phyloP scores from a whole-genome alignment of 2,329 filamentous ascomycete genomes.

The Malbranchea cinnamomea region DNA sequence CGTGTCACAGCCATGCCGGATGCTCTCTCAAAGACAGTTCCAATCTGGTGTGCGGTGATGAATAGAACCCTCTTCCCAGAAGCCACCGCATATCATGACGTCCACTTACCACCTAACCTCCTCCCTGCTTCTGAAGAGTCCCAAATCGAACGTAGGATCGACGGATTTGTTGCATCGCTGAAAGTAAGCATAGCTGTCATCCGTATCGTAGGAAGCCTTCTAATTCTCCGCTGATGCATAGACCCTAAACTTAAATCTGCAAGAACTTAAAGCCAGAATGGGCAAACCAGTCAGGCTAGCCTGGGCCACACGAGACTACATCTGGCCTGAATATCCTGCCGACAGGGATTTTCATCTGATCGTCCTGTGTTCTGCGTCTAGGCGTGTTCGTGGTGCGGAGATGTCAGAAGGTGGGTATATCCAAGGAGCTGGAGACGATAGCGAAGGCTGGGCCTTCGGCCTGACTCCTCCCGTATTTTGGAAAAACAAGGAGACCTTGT shows the following conservation, averaged over 20 bases:
- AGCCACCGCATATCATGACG: conserved; percentile 29
- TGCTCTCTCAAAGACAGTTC: conserved; percentile 82
- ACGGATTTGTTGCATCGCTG: conserved; percentile 38
- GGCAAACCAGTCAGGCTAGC: conserved; percentile 59
- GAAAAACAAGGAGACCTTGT: conserved; percentile 46
- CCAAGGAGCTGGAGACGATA: conserved; percentile 88
- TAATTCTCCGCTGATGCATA: conserved; percentile 23
- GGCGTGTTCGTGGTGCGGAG: conserved; percentile 53
- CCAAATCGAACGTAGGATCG: conserved; percentile 56
- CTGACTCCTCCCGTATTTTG: conserved; percentile 72
- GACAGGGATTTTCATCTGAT: conserved; percentile 48
- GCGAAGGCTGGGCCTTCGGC: conserved; percentile 78
- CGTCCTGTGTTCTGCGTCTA: conserved; percentile 74
- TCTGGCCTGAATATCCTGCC: conserved; percentile 30
- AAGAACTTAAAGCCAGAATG: conserved; percentile 39
- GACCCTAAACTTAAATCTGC: conserved; percentile 47
- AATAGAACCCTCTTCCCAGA: conserved; percentile 64
- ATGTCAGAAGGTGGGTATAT: conserved; percentile 63
- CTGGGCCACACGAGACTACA: conserved; percentile 62
- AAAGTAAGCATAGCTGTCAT: conserved; percentile 18
- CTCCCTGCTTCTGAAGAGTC: conserved; percentile 62
- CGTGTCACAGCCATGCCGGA: conserved; percentile 61
- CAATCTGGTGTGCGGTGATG: conserved; percentile 81
- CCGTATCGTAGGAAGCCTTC: background rate
- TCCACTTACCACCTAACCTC: conserved; percentile 58